Conservation (phyloP, 768 basidiomycete genomes). For the Hygrophoropsis aurantiaca region DNA sequence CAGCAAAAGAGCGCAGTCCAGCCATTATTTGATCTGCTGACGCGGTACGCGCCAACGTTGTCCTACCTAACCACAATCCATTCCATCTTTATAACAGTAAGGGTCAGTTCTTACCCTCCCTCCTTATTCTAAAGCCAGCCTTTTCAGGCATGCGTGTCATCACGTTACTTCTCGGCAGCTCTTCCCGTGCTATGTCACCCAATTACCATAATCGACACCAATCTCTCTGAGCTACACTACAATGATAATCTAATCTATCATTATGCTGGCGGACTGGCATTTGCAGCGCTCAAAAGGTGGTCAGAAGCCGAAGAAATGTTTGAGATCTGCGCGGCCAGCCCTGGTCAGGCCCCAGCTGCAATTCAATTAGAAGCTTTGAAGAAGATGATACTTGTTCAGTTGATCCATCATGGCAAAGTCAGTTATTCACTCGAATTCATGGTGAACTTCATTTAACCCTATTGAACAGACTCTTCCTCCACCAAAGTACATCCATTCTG, state of each 20-base stretch:
- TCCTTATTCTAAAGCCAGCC: background rate
- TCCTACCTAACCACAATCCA: slow-evolving; percentile 72
- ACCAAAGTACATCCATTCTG: slow-evolving; percentile 73
- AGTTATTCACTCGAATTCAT: slow-evolving; percentile 8
- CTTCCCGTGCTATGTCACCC: slow-evolving; percentile 62
- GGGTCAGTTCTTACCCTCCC: slow-evolving; percentile 14
- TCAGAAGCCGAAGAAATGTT: slow-evolving; percentile 72
- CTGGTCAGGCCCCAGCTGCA: slow-evolving; percentile 55
- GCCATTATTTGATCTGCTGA: slow-evolving; percentile 59
- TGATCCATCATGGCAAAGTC: slow-evolving; percentile 77
- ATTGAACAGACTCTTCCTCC: slow-evolving; percentile 43
- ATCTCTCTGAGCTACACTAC: slow-evolving; percentile 66
- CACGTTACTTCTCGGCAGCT: slow-evolving; percentile 53
- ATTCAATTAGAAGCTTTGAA: slow-evolving; percentile 87
- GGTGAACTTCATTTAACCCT: background rate
- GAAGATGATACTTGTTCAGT: slow-evolving; percentile 76
- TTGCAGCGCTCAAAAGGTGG: slow-evolving; percentile 65
- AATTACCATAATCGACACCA: slow-evolving; percentile 63
- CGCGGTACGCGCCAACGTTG: slow-evolving; percentile 56
- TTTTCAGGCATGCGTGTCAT: slow-evolving; percentile 57
- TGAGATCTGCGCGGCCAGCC: slow-evolving; percentile 73
- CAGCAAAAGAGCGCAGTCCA: slow-evolving; percentile 49
- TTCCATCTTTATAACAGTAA: slow-evolving; percentile 61
- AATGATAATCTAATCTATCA: slow-evolving; percentile 85
- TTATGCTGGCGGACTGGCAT: slow-evolving; percentile 74